Percentiles rank a stretch among this genome's conserved stretches.
Conservation (phyloP, 2,329 filamentous ascomycete species). For the Aphanoascus verrucosus region DNA sequence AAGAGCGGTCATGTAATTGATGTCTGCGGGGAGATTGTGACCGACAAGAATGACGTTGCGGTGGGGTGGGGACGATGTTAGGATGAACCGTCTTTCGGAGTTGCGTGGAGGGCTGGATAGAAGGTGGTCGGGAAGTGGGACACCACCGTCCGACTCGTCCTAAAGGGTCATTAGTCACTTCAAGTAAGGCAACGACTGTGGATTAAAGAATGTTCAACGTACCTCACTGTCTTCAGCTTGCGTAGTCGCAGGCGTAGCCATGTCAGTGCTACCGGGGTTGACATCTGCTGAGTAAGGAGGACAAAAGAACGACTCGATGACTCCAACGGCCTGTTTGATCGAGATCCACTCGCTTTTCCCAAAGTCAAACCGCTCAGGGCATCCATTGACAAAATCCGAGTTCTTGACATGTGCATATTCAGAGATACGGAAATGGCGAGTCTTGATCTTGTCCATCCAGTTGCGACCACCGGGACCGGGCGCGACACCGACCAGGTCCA, state of each 20-base stretch:
- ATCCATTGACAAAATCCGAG: conserved; percentile 56
- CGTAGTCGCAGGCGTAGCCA: neutral
- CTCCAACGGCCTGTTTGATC: conserved; percentile 34
- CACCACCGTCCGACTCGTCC: conserved; percentile 7
- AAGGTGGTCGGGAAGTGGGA: neutral
- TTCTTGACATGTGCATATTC: conserved; percentile 62
- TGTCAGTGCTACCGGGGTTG: conserved; percentile 3
- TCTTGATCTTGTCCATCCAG: conserved; percentile 59
- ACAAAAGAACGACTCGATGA: conserved; percentile 46
- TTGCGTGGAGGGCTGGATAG: neutral
- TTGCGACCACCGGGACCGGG: conserved; percentile 52
- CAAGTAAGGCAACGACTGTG: neutral
- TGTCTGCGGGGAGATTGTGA: conserved; percentile 58
- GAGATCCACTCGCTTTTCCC: conserved; percentile 48
- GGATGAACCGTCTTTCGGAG: conserved; percentile 2
- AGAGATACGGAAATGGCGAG: conserved; percentile 63
- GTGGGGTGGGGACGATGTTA: conserved; percentile 12
- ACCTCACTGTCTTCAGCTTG: neutral
- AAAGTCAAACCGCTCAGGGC: conserved; percentile 66
- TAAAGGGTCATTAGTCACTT: neutral
- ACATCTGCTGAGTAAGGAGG: conserved; percentile 41
- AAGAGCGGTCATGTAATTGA: conserved; percentile 55
- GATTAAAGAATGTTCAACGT: neutral
- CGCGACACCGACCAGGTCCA: conserved; percentile 42
- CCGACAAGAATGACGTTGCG: conserved; percentile 67